Evolutionary conservation across 225 moss, liverwort and hornwort species (phyloP).

Genomic region (Pseudoscleropodium purum): DNA sequence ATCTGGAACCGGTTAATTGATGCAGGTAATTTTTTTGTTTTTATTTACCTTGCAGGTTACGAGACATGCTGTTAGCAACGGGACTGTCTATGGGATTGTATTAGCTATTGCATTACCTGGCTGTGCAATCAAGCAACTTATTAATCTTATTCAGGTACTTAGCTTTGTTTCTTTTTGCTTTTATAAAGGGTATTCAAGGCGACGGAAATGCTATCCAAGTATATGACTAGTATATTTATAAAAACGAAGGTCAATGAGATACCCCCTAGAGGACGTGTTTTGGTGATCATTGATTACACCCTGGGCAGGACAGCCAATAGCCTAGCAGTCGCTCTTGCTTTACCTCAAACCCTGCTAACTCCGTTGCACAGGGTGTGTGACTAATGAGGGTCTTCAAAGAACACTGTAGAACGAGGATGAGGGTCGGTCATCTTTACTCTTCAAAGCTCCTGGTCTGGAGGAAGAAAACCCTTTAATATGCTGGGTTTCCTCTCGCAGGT

Average conservation of each 20-base stretch:
- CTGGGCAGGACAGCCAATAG: not conserved
- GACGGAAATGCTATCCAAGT: not conserved
- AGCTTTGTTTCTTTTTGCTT: not conserved
- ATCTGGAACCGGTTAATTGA: not conserved
- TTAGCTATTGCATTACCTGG: conserved; percentile 72
- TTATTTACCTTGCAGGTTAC: conserved; percentile 24
- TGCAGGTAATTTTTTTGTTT: not conserved
- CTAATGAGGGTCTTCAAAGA: not conserved
- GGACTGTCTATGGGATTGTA: conserved; percentile 38
- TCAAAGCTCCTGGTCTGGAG: not conserved
- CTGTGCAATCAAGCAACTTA: conserved; percentile 76
- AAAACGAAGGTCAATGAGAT: not conserved
- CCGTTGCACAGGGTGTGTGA: not conserved
- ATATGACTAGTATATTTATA: not conserved
- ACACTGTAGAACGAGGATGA: not conserved
- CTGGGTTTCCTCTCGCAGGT: not conserved
- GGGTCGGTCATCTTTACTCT: not conserved
- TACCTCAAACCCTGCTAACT: not conserved
- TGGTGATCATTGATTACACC: not conserved
- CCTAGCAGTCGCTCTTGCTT: not conserved
- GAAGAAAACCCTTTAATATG: not conserved
- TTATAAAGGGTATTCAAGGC: not conserved
- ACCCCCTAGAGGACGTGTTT: not conserved
- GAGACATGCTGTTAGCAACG: conserved; percentile 31
- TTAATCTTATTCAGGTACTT: conserved; percentile 81